Percentiles rank a stretch among this genome's conserved stretches.
Conservation (phyloP, 768 basidiomycete species). For the Mycena haematopus region DNA sequence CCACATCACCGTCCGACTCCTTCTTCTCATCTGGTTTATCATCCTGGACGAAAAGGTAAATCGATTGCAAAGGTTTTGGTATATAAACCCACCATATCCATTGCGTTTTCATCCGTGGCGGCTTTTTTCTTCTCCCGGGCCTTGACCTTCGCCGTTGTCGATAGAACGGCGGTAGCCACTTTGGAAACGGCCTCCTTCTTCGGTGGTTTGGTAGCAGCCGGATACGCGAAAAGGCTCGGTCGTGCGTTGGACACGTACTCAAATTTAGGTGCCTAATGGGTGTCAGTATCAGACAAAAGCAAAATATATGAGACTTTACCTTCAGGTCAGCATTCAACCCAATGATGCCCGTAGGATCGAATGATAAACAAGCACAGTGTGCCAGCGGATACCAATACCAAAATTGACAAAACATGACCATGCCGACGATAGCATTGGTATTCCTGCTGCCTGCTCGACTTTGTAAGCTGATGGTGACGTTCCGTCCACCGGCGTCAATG, state of each 20-base stretch:
- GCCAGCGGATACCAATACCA: slow-evolving; percentile 99
- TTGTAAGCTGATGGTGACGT: slow-evolving; percentile 92
- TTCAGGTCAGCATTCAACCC: slow-evolving; percentile 87
- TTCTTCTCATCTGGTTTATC: slow-evolving; percentile 60
- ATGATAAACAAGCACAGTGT: slow-evolving; percentile 90
- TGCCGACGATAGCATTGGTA: slow-evolving; percentile 95
- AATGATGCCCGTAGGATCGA: slow-evolving; percentile 95
- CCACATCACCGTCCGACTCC: slow-evolving; percentile 65
- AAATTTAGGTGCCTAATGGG: slow-evolving; percentile 83
- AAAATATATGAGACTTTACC: slow-evolving; percentile 45
- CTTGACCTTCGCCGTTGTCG: slow-evolving; percentile 96
- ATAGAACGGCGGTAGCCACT: slow-evolving; percentile 93
- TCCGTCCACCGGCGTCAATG: slow-evolving; percentile 96
- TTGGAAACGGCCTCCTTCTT: slow-evolving; percentile 93
- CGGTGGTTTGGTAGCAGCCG: slow-evolving; percentile 81
- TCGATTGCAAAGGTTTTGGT: neutral
- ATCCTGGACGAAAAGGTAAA: slow-evolving; percentile 45
- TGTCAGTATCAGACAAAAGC: slow-evolving; percentile 12
- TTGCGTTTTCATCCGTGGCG: slow-evolving; percentile 77
- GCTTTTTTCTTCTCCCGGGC: slow-evolving; percentile 94
- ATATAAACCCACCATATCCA: slow-evolving; percentile 73
- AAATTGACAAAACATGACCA: slow-evolving; percentile 97
- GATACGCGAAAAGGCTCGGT: slow-evolving; percentile 94
- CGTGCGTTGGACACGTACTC: slow-evolving; percentile 89
- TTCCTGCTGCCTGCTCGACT: slow-evolving; percentile 93